Evolutionary conservation across 1,284 basidiomycete species (phyloP).

Genomic region (Leccinum angustisporum): DNA sequence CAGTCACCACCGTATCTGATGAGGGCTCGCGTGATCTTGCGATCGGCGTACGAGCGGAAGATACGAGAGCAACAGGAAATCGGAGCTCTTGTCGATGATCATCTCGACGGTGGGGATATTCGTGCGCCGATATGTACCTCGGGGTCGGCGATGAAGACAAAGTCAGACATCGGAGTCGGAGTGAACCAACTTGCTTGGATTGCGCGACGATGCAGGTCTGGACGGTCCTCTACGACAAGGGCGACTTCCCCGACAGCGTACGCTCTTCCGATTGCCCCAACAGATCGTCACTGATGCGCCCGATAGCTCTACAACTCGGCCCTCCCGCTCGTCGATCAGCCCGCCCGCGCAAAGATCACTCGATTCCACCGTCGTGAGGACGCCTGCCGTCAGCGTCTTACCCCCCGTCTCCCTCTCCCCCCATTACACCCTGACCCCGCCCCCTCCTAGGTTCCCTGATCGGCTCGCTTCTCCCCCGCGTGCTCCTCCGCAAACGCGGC

Average conservation of each 20-base stretch:
- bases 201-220: constrained; percentile 53
- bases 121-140: constrained; percentile 83
- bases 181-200: background rate
- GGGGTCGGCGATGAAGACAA: constrained; percentile 60
- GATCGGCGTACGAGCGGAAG: constrained; percentile 60
- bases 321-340: constrained; percentile 54
- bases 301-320: constrained; percentile 56
- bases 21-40: constrained; percentile 69
- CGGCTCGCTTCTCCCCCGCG: constrained; percentile 65
- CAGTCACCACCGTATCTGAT: constrained; percentile 66
- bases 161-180: constrained; percentile 32
- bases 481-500: constrained; percentile 57
- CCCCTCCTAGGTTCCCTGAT: constrained; percentile 60
- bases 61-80: constrained; percentile 75
- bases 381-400: constrained; percentile 55
- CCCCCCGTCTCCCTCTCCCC: background rate
- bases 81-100: constrained; percentile 80
- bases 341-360: constrained; percentile 53
- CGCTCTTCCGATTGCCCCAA: constrained; percentile 16
- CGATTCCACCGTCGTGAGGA: constrained; percentile 70
- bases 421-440: background rate
- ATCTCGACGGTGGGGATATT: constrained; percentile 66
- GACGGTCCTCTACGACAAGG: constrained; percentile 52
- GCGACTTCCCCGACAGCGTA: constrained; percentile 55
- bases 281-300: background rate